These are phyloP conservation scores for Neurospora sp. DNA, from an alignment of 495 filamentous ascomycete genomes.

Conservation along the genomic window DNA sequence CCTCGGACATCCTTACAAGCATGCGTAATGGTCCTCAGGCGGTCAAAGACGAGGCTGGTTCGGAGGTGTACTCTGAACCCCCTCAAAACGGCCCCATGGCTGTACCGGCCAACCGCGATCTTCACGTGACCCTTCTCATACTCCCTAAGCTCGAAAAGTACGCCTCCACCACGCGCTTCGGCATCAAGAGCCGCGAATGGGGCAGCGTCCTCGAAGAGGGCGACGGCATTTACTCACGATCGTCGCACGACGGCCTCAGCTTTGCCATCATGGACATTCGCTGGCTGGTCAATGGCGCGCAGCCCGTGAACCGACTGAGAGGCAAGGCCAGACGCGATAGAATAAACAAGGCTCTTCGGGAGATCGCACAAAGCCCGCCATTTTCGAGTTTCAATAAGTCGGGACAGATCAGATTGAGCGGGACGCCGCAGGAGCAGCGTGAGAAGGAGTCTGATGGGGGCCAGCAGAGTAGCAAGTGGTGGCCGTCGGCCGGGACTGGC, in stretches of 20 bases:
- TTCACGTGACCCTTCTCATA: conserved; percentile 76
- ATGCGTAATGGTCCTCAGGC: background rate
- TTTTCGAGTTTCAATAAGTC: background rate
- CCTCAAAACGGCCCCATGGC: conserved; percentile 38
- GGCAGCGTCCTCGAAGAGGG: conserved; percentile 31
- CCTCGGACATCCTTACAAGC: background rate
- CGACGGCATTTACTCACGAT: conserved; percentile 15
- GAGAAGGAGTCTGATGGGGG: conserved; percentile 1
- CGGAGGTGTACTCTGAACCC: conserved; percentile 30
- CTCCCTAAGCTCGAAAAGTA: conserved; percentile 73
- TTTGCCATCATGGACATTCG: conserved; percentile 70
- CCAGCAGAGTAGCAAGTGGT: background rate
- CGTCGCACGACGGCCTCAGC: conserved; percentile 74
- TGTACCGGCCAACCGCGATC: conserved; percentile 54
- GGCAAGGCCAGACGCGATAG: conserved; percentile 38
- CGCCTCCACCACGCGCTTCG: conserved; percentile 59
- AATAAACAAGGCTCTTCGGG: conserved; percentile 35
- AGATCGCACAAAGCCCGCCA: conserved; percentile 21
- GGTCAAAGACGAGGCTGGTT: conserved; percentile 6
- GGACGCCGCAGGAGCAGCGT: conserved; percentile 3
- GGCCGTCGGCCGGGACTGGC: background rate
- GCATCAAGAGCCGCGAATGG: conserved; percentile 71
- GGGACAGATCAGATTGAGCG: background rate
- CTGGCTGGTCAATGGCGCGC: conserved; percentile 66
- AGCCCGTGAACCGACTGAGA: conserved; percentile 44